Base-by-base conservation (phyloP, 2,329 filamentous ascomycete species). In the Claviceps fusiformis region DNA sequence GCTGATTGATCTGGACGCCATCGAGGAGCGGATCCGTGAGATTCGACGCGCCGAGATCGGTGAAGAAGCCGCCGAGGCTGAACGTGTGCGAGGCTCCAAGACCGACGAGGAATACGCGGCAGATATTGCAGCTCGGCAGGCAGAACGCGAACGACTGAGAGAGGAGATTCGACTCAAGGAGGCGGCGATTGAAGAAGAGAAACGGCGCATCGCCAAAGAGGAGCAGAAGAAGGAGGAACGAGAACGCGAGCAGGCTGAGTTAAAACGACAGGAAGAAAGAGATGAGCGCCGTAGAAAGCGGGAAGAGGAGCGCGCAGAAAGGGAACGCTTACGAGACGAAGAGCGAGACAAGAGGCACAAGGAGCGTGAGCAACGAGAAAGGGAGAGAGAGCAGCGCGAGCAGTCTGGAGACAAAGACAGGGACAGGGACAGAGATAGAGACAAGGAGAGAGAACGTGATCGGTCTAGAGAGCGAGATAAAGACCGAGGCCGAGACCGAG, bases 61-160 rank as follows among this genome's bases (percentile, higher is more conserved):
- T 31, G 76, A 80, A 46, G 85, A 87, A 55, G 80, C 77, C 2
- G 86, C 87, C 3, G 76, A 77, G 33, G 78, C 80, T 24, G 87
- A 92, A 65, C 73, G 80, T 46, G 60, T 71, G 10, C 80, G 79
- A 54, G 87, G 87, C 19, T 74, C 79, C 50, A 90, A 87, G 67
- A 86, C 82, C 1, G 87, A 92, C 61, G 80, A 84, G 55, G 82
- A 86, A 51, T 92, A 90, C 66, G 82, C 80, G 1, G 77, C 77
- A 50, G 86, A 89, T 57, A 84, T 83, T 2, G 77, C 80, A 10
- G 73, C 72, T 7, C 80, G 82, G 52, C 74, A 79, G 39, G 74
- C 76, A 9, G 79, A 83, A 54, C 79, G 86, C 11, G 81, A 84
- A 58, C 76, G 76, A 39, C 73, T 82, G 10, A 76, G 82, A 54